phyloP scores from a whole-genome alignment of 2,329 filamentous ascomycete genomes.

The Scolecobasidium constrictum region DNA sequence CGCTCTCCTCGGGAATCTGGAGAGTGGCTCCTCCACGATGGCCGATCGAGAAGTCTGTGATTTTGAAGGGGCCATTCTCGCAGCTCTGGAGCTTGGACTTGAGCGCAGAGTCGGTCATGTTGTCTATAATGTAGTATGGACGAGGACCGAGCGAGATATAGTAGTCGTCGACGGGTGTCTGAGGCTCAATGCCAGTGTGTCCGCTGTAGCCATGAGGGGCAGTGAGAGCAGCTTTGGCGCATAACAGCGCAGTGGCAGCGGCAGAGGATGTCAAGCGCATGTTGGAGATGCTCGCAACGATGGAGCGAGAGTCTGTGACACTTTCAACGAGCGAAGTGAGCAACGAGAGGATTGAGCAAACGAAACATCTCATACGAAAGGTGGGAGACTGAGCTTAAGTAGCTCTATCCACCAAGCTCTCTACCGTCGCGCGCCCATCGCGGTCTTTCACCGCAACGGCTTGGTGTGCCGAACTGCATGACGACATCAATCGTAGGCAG shows the following conservation, averaged over 20 bases:
- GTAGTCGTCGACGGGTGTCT: not conserved
- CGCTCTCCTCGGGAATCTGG: slow-evolving; percentile 26
- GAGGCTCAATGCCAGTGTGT: slow-evolving; percentile 6
- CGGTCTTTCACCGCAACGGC: too few species aligned
- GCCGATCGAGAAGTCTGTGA: slow-evolving; percentile 22
- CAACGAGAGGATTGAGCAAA: too few species aligned
- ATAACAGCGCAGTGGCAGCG: slow-evolving; percentile 1
- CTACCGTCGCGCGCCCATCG: too few species aligned
- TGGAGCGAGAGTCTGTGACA: too few species aligned
- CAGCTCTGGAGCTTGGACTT: slow-evolving; percentile 25
- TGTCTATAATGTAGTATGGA: slow-evolving; percentile 24
- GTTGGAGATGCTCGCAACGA: too few species aligned
- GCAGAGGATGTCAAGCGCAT: slow-evolving; percentile 3
- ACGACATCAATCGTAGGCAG: too few species aligned
- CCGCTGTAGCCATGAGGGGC: not conserved
- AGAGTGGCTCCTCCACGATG: slow-evolving; percentile 26
- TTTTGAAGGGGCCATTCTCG: slow-evolving; percentile 24
- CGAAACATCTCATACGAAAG: too few species aligned
- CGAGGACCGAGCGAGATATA: slow-evolving; percentile 18
- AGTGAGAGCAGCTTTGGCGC: slow-evolving; percentile 1
- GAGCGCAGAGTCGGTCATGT: slow-evolving; percentile 26
- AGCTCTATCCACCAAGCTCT: too few species aligned
- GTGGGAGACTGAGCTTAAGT: too few species aligned
- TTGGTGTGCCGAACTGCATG: too few species aligned
- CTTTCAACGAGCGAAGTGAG: too few species aligned